Evolutionary conservation across 768 basidiomycete genomes (phyloP), one percentile per base, ranked within the genome.

Genomic region (Pleurotus tuoliensis): DNA sequence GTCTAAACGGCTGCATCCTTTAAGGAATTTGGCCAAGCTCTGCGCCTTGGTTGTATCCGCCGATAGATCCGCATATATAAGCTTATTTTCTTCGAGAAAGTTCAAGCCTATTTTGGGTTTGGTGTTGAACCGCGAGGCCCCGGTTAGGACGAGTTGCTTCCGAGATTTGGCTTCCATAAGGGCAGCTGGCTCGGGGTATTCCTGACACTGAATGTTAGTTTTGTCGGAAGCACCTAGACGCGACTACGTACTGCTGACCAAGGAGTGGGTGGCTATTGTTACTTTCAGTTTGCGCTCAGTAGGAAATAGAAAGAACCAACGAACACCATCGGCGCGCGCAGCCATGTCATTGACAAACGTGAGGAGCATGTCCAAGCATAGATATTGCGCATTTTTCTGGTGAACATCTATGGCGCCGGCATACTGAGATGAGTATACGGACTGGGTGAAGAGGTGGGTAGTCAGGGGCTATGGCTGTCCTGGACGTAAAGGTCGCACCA

Each of bases 61-160:
- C 16, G 82, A 81, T 30, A 84, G 70, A 59, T 90, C 84, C 4
- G 77, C 71, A 66, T 90, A 88, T 57, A 99, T 91, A 41, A 99
- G 75, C n/a, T 85, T 85, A 65, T 96, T 88, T 65, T 97, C 93
- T 67, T 98, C 94, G 37, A 98, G 77, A 73, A 93, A 98, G 2
- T 92, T 81, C 24, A 98, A 71, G 0, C 94, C 97, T 37, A 80
- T 76, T 71, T 96, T 98, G 1, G 97, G 95, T 71, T 98, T 98
- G 12, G 81, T 71, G 65, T 99, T 99, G 75, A 98, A 99, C 38
- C 86, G 84, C 1, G 84, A 73, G 4, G 92, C 91, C 3, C 93
- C 96, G 0, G 87, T 80, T 48, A 95, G 73, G 27, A 97, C 84
- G 5, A 94, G 74, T 53, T 90, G 88, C 71, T 99, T 99, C 66